Conservation (phyloP, 2,329 filamentous ascomycete genomes). For the Epicoccum sorghinum region DNA sequence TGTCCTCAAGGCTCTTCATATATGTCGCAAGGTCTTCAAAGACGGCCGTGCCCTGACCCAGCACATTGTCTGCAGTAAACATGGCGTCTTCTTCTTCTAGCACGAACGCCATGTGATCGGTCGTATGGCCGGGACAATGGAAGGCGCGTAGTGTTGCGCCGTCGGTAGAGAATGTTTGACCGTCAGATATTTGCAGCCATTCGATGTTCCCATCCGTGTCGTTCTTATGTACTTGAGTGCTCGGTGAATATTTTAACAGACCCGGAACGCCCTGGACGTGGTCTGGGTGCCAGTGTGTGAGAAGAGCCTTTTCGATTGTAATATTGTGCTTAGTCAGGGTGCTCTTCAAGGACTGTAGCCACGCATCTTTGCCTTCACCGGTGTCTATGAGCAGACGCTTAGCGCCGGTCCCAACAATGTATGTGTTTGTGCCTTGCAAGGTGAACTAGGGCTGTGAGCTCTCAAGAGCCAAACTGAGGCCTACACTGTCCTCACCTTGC, state of each 20-base stretch:
- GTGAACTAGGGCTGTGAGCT: slow-evolving; percentile 57
- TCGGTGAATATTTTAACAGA: slow-evolving; percentile 68
- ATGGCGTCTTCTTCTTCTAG: slow-evolving; percentile 79
- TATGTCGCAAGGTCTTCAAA: slow-evolving; percentile 79
- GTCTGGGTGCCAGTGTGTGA: slow-evolving; percentile 94
- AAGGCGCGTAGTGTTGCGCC: slow-evolving; percentile 72
- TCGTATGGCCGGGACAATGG: slow-evolving; percentile 76
- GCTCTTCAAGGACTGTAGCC: slow-evolving; percentile 69
- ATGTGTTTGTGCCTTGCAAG: slow-evolving; percentile 89
- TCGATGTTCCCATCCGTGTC: slow-evolving; percentile 53
- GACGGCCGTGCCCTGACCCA: slow-evolving; percentile 85
- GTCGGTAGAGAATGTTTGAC: slow-evolving; percentile 61
- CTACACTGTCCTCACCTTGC: slow-evolving; percentile 64
- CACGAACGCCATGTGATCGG: slow-evolving; percentile 80
- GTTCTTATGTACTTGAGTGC: slow-evolving; percentile 70
- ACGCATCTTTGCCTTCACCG: slow-evolving; percentile 78
- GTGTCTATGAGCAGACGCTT: slow-evolving; percentile 86
- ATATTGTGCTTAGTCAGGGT: slow-evolving; percentile 72
- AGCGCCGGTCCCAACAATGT: slow-evolving; percentile 79
- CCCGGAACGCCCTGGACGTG: slow-evolving; percentile 79
- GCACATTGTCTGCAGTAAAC: slow-evolving; percentile 88
- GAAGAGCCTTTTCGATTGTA: slow-evolving; percentile 69
- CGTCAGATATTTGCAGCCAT: slow-evolving; percentile 63
- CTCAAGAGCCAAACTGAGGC: not conserved
- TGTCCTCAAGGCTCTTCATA: slow-evolving; percentile 69